A percentile compares a stretch with the other conserved stretches of the same genome.
Conservation (phyloP, 2,329 filamentous ascomycete genomes). For the Xylariaceae sp. region DNA sequence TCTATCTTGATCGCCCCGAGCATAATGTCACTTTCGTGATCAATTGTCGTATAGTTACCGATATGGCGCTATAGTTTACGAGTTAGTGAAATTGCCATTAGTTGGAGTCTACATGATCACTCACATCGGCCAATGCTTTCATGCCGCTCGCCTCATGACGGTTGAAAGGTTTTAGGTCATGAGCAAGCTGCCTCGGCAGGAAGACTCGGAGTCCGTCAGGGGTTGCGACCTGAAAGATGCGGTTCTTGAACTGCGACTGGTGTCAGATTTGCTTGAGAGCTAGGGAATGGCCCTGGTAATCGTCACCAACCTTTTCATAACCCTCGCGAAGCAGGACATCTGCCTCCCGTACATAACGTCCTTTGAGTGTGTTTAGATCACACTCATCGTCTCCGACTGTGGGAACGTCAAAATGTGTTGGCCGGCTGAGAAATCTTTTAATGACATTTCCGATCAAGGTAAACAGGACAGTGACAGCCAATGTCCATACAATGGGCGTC, state of each 20-base stretch:
- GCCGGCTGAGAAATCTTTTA: constrained; percentile 11
- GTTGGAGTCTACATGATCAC: not conserved
- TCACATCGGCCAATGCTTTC: constrained; percentile 28
- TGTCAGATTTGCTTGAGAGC: not conserved
- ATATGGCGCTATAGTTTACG: constrained; percentile 23
- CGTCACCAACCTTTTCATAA: constrained; percentile 21
- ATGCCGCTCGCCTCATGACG: constrained; percentile 28
- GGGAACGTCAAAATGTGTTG: constrained; percentile 20
- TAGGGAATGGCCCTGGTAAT: not conserved
- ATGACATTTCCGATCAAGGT: constrained; percentile 16
- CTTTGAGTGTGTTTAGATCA: constrained; percentile 22
- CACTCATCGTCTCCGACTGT: constrained; percentile 18
- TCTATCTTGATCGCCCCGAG: constrained; percentile 28
- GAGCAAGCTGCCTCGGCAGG: constrained; percentile 25
- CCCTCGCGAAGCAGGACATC: constrained; percentile 27
- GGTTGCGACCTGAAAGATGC: constrained; percentile 27
- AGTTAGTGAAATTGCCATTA: not conserved
- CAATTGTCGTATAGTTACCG: constrained; percentile 29
- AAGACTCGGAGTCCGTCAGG: constrained; percentile 28
- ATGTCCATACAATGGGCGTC: constrained; percentile 15
- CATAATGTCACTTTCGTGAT: constrained; percentile 30
- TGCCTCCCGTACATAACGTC: constrained; percentile 27
- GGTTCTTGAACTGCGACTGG: constrained; percentile 23
- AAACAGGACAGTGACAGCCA: constrained; percentile 12
- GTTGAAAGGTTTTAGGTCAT: constrained; percentile 25